Percentiles rank a stretch among this genome's conserved stretches.
Conservation (phyloP, 805 yeast genomes). For the Teunomyces kruisii region DNA sequence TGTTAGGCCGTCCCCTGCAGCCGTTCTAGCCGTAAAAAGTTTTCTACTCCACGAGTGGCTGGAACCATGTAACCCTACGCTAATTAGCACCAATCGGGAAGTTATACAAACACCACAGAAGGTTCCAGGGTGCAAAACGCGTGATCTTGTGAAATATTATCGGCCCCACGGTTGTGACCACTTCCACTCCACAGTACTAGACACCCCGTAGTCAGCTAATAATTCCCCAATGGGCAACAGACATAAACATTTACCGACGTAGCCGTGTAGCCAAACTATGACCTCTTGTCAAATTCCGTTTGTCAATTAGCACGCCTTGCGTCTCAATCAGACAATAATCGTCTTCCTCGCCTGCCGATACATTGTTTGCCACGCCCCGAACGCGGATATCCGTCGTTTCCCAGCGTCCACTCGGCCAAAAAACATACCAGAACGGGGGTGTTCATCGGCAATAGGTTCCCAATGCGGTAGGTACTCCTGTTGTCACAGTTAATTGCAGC, state of each 20-base stretch:
- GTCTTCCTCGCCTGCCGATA: background rate
- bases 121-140: background rate
- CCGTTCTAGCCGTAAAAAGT: background rate
- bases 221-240: background rate
- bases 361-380: background rate
- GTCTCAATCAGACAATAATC: background rate
- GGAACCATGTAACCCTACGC: background rate
- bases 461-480: background rate
- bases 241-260: background rate
- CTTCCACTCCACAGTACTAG: too few relatives aligned
- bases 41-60: background rate
- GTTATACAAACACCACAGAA: background rate
- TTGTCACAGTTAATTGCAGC: background rate
- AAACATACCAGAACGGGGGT: background rate
- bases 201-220: background rate
- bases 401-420: background rate
- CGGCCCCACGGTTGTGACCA: too few relatives aligned
- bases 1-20: background rate
- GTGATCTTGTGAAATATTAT: background rate
- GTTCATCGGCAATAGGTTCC: background rate
- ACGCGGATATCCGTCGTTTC: slow-evolving; percentile 1
- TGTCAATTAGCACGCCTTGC: background rate
- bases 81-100: background rate
- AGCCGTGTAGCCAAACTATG: background rate
- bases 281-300: background rate